phyloP scores from a whole-genome alignment of 176 grass and related monocot species.

The Oropetium thomaeum region DNA sequence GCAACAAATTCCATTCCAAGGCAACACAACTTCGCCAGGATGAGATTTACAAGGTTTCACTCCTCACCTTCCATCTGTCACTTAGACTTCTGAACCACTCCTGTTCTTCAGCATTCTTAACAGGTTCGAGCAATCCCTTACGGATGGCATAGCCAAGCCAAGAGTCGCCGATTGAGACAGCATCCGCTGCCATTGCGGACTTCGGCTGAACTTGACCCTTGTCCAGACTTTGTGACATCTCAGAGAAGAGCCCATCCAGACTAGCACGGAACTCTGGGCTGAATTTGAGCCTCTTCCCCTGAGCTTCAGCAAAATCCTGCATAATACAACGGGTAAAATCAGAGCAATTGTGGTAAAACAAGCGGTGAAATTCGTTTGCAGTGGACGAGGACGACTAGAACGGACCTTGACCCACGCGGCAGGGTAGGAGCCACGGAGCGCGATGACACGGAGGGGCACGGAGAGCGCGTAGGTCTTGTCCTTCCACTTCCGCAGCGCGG shows the following conservation, averaged over 20 bases:
- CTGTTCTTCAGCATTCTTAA: constrained; percentile 64
- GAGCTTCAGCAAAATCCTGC: constrained; percentile 76
- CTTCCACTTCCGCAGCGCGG: constrained; percentile 71
- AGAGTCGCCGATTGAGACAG: constrained; percentile 76
- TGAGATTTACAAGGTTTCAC: neutral
- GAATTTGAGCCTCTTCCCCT: constrained; percentile 83
- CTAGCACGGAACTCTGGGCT: constrained; percentile 47
- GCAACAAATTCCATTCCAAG: neutral
- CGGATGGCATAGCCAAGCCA: constrained; percentile 72
- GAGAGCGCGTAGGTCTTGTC: constrained; percentile 77
- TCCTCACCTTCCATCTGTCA: constrained; percentile 86
- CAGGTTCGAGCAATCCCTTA: constrained; percentile 67
- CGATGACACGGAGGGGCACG: constrained; percentile 73
- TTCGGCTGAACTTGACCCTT: constrained; percentile 64
- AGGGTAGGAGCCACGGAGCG: constrained; percentile 79
- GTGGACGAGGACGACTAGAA: neutral
- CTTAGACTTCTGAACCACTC: constrained; percentile 72
- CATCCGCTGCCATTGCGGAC: constrained; percentile 71
- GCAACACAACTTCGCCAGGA: neutral
- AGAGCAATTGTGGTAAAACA: neutral
- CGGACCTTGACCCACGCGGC: constrained; percentile 87
- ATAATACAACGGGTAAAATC: neutral
- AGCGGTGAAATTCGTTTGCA: neutral
- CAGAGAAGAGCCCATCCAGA: constrained; percentile 60
- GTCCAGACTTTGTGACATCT: constrained; percentile 59